Evolutionary conservation across 2,329 filamentous ascomycete genomes (phyloP), one percentile per base, ranked within the genome.

Genomic region (Aureobasidium melanogenum): DNA sequence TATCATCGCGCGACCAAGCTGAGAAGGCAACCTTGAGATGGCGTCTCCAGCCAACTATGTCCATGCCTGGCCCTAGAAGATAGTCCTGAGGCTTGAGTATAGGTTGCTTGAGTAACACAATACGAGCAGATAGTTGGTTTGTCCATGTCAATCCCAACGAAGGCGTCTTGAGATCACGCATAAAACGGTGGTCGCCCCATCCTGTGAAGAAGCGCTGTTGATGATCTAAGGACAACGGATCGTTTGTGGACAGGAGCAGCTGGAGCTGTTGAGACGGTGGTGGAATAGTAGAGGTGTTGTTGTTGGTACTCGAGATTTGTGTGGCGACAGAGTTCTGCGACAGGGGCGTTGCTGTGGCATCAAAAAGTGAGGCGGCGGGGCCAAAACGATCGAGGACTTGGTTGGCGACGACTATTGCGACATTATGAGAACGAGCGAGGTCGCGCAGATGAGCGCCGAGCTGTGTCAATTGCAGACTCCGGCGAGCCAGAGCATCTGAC

Each of bases 141-240:
- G 90, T 86, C 93, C 93, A 97, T 12, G 95, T 88, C 8, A 96
- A 80, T 0, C 93, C 93, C 26, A 97, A 76, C 7, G 89, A 89
- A 0, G 93, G 93, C 0, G 89, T 96, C 75, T 97, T 97, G 60
- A 88, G 75, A 28, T 76, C 73, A 52, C 77, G 72, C 57, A 65
- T 19, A 61, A 64, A 44, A 61, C 63, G 12, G 61, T 64, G 39
- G 72, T 96, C 89, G 24, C 93, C 91, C 93, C 94, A 97, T 65
- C 94, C 92, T 4, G 92, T 95, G 75, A 97, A 96, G 84, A 92
- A 97, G 46, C 89, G 84, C 72, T 97, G 91, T 74, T 97, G 93
- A 73, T 97, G 89, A 67, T 95, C 87, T 9, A 97, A 82, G 34
- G 84, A 82, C 39, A 97, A 79, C 0, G 86, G 84, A 14, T 84